Percentiles rank a stretch among this genome's conserved stretches.
Evolutionary conservation across 352 stramenopile genomes (phyloP).

Genomic region (Sclerospora graminicola): DNA sequence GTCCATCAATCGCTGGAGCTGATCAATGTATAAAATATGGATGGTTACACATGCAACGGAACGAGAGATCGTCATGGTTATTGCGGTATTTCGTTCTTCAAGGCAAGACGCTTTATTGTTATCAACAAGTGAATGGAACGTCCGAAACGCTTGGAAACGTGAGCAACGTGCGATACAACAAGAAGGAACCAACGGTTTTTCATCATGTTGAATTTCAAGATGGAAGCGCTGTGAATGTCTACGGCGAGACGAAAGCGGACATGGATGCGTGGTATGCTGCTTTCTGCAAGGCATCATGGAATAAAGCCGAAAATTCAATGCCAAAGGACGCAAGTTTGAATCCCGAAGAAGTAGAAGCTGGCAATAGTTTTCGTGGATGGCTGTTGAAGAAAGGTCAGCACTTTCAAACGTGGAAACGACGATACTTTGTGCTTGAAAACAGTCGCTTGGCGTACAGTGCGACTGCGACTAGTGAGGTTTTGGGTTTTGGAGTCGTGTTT

Average conservation of each 20-base stretch:
- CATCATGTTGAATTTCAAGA: slow-evolving; percentile 35
- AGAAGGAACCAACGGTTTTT: slow-evolving; percentile 25
- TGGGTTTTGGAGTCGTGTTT: slow-evolving; percentile 61
- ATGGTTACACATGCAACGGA: slow-evolving; percentile 54
- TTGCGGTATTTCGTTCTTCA: slow-evolving; percentile 56
- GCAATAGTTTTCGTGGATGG: slow-evolving; percentile 37
- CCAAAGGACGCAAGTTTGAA: slow-evolving; percentile 3
- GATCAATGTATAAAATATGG: slow-evolving; percentile 25
- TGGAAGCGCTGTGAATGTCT: slow-evolving; percentile 37
- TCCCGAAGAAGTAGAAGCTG: slow-evolving; percentile 9
- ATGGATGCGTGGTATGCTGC: slow-evolving; percentile 39
- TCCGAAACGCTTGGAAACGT: slow-evolving; percentile 35
- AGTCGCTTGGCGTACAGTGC: slow-evolving; percentile 48
- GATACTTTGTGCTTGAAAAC: slow-evolving; percentile 62
- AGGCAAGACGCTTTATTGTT: slow-evolving; percentile 39
- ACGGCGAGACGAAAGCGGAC: slow-evolving; percentile 30
- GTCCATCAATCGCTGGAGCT: slow-evolving; percentile 1
- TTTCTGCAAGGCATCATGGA: slow-evolving; percentile 21
- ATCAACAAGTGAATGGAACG: slow-evolving; percentile 31
- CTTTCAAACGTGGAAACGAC: slow-evolving; percentile 80
- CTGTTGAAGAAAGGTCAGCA: slow-evolving; percentile 74
- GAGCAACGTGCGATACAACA: slow-evolving; percentile 30
- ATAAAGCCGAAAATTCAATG: slow-evolving; percentile 4
- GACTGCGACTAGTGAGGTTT: slow-evolving; percentile 21
- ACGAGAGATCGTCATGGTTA: slow-evolving; percentile 43